phyloP scores from a whole-genome alignment of 2,329 filamentous ascomycete genomes.

The Pestalotiopsis sp. region DNA sequence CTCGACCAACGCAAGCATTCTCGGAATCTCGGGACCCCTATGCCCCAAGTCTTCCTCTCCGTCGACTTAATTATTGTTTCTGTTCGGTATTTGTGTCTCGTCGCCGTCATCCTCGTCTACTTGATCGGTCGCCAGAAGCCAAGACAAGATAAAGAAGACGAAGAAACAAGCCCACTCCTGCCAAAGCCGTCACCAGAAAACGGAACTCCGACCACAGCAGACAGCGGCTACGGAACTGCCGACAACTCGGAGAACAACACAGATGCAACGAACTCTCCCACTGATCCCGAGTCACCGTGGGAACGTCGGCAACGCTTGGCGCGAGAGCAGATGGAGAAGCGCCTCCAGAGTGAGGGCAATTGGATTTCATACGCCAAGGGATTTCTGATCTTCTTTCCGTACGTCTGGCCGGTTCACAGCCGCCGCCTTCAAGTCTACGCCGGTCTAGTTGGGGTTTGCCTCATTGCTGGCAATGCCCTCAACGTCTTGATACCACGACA shows the following conservation, averaged over 20 bases:
- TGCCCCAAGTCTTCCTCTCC: slow-evolving; percentile 19
- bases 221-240: slow-evolving; percentile 47
- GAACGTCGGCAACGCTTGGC: slow-evolving; percentile 53
- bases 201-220: slow-evolving; percentile 27
- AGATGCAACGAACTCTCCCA: slow-evolving; percentile 31
- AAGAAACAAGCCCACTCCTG: slow-evolving; percentile 63
- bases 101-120: slow-evolving; percentile 26
- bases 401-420: slow-evolving; percentile 75
- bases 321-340: slow-evolving; percentile 64
- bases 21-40: slow-evolving; percentile 2
- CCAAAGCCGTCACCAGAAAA: slow-evolving; percentile 39
- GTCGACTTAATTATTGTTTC: slow-evolving; percentile 32
- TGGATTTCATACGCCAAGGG: slow-evolving; percentile 78
- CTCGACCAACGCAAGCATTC: slow-evolving; percentile 20
- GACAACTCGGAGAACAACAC: slow-evolving; percentile 38
- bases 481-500: slow-evolving; percentile 81
- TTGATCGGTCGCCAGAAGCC: slow-evolving; percentile 24
- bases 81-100: slow-evolving; percentile 33
- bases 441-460: slow-evolving; percentile 65
- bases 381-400: slow-evolving; percentile 76
- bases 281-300: slow-evolving; percentile 54
- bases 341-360: slow-evolving; percentile 72
- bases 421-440: slow-evolving; percentile 68
- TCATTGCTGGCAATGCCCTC: slow-evolving; percentile 71
- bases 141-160: slow-evolving; percentile 32